phyloP scores from a whole-genome alignment of 2,329 filamentous ascomycete species.

The Alternaria arborescens region DNA sequence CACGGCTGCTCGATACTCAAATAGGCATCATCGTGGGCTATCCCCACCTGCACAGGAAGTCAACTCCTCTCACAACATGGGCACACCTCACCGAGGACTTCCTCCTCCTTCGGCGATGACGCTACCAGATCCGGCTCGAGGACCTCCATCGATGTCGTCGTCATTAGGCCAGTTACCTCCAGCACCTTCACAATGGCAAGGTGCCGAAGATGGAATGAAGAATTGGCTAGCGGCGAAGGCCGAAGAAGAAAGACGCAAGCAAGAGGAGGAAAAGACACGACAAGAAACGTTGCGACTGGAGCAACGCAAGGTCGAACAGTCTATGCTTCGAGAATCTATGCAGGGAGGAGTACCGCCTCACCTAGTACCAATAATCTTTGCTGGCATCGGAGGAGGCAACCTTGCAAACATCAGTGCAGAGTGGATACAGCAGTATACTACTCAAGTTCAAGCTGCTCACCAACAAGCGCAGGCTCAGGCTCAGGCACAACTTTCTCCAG shows the following conservation, averaged over 20 bases:
- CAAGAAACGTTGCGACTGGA: constrained; percentile 60
- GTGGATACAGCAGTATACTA: constrained; percentile 60
- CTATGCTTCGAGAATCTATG: constrained; percentile 62
- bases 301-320: constrained; percentile 62
- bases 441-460: constrained; percentile 55
- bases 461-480: constrained; percentile 54
- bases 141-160: constrained; percentile 46
- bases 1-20: constrained; percentile 50
- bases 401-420: constrained; percentile 60
- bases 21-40: constrained; percentile 52
- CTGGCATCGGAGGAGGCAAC: constrained; percentile 59
- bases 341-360: constrained; percentile 61
- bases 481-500: constrained; percentile 53
- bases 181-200: constrained; percentile 59
- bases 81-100: constrained; percentile 62
- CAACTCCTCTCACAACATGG: constrained; percentile 56
- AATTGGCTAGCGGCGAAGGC: constrained; percentile 61
- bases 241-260: constrained; percentile 62
- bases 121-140: constrained; percentile 57
- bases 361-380: constrained; percentile 63
- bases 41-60: constrained; percentile 53
- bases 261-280: constrained; percentile 63
- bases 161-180: constrained; percentile 55
- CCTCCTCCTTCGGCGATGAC: constrained; percentile 64
- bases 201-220: constrained; percentile 61